phyloP scores from a whole-genome alignment of 75 land plant species.

The Pinus tabuliformis region DNA sequence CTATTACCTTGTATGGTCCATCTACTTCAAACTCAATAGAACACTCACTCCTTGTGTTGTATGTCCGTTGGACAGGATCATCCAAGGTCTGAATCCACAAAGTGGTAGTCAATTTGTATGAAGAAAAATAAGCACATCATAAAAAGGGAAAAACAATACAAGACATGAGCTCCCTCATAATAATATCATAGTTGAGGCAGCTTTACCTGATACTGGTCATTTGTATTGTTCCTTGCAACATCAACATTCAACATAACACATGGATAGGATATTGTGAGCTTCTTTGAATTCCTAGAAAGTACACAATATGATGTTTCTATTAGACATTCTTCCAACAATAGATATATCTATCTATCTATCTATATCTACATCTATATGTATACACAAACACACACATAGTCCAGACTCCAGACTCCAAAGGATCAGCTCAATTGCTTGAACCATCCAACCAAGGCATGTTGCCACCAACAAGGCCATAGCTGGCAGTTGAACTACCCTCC shows the following conservation, averaged over 20 bases:
- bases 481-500: too few relatives aligned
- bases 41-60: constrained; percentile 92
- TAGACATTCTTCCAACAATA: neutral
- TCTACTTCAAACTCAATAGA: constrained; percentile 99
- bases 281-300: constrained; percentile 64
- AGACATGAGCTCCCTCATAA: neutral
- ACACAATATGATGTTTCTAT: neutral
- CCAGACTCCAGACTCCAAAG: too few relatives aligned
- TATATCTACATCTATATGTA: too few relatives aligned
- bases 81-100: constrained; percentile 56
- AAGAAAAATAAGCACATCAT: constrained; percentile 2
- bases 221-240: constrained; percentile 98
- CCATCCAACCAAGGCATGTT: too few relatives aligned
- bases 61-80: constrained; percentile 69
- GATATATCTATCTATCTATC: neutral
- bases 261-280: constrained; percentile 94
- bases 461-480: too few relatives aligned
- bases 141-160: neutral
- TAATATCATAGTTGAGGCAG: neutral
- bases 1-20: constrained; percentile 96
- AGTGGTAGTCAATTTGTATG: neutral
- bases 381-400: too few relatives aligned
- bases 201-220: constrained; percentile 96
- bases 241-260: constrained; percentile 99
- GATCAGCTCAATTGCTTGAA: too few relatives aligned